These are phyloP conservation scores for Rhizophora mangle DNA, from an alignment of 345 rosid genomes.

Conservation along the genomic window DNA sequence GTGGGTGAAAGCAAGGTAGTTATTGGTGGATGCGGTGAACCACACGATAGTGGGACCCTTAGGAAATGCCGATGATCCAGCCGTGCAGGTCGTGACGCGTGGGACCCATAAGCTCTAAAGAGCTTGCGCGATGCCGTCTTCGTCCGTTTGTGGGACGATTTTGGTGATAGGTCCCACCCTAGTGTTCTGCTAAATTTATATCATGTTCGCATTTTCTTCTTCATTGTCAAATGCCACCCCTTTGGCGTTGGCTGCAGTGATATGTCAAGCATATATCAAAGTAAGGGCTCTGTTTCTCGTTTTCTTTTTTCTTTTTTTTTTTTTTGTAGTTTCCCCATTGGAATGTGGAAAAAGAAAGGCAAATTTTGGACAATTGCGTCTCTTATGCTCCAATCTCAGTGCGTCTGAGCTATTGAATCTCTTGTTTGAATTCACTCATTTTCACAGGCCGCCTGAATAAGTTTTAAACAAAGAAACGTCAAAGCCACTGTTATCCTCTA, in stretches of 20 bases:
- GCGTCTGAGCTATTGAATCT: no score
- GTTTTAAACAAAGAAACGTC: no score
- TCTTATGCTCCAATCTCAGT: no score
- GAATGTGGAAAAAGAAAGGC: neutral
- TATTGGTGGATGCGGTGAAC: slow-evolving; percentile 21
- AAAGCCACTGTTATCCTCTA: no score
- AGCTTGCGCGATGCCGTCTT: slow-evolving; percentile 17
- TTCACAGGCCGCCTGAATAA: no score
- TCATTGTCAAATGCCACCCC: no score
- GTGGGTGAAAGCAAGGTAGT: neutral
- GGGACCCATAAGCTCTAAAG: slow-evolving; percentile 25
- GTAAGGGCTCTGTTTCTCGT: neutral
- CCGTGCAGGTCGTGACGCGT: slow-evolving; percentile 42
- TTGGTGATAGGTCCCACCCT: slow-evolving; percentile 3
- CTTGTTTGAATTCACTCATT: no score
- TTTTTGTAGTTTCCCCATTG: neutral
- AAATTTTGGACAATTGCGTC: no score
- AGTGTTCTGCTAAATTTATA: neutral
- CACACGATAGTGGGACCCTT: slow-evolving; percentile 13
- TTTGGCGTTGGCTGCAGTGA: no score
- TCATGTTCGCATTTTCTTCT: neutral
- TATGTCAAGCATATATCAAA: neutral
- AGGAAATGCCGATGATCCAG: slow-evolving; percentile 34
- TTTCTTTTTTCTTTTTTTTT: no score
- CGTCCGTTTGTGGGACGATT: slow-evolving; percentile 3